These are phyloP conservation scores for Cladosporium colombiae DNA, from an alignment of 2,329 filamentous ascomycete genomes.

Conservation along the genomic window DNA sequence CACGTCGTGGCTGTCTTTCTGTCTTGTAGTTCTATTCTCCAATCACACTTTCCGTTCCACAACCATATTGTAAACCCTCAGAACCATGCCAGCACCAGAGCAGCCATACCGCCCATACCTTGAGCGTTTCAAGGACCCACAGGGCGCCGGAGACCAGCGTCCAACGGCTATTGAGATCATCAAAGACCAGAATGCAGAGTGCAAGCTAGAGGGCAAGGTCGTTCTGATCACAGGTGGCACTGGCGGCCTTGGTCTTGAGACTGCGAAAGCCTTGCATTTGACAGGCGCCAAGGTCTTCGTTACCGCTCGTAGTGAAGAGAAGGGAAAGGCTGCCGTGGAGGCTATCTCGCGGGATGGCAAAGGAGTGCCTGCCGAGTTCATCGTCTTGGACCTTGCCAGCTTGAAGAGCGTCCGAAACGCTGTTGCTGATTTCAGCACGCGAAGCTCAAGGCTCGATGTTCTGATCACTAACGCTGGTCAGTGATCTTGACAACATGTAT, in stretches of 20 bases:
- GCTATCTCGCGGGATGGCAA: constrained; percentile 29
- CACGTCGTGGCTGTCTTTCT: not conserved
- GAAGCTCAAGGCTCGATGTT: constrained; percentile 23
- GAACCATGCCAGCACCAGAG: constrained; percentile 18
- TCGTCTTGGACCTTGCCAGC: constrained; percentile 38
- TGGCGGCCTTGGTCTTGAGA: constrained; percentile 49
- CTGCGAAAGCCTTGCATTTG: constrained; percentile 45
- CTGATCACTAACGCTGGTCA: constrained; percentile 29
- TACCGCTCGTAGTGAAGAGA: constrained; percentile 46
- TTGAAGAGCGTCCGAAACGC: constrained; percentile 37
- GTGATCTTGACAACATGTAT: not conserved
- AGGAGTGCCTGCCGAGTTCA: constrained; percentile 25
- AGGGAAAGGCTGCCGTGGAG: constrained; percentile 38
- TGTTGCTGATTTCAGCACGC: constrained; percentile 29
- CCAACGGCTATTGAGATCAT: constrained; percentile 33
- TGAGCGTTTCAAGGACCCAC: constrained; percentile 39
- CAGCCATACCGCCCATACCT: constrained; percentile 17
- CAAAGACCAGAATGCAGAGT: constrained; percentile 32
- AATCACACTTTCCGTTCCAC: not conserved
- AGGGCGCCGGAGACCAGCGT: constrained; percentile 34
- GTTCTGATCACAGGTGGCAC: constrained; percentile 49
- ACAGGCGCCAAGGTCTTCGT: constrained; percentile 50
- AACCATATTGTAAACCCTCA: not conserved
- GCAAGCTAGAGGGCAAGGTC: constrained; percentile 41
- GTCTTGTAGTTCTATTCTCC: not conserved